phyloP scores from a whole-genome alignment of 805 yeast species.

The Wickerhamomyces queroliae region DNA sequence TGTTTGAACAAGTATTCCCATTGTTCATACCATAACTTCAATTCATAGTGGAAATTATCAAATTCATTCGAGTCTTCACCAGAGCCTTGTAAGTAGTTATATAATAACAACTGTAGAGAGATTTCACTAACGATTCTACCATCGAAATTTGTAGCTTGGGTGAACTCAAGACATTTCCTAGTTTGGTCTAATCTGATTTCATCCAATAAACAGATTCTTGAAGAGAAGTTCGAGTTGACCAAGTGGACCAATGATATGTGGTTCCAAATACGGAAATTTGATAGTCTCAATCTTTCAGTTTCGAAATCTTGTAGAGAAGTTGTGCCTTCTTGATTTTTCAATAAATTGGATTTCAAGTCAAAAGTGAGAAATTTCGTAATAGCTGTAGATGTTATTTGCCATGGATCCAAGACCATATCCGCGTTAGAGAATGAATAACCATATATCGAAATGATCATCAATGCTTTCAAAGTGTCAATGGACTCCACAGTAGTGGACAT shows the following conservation, averaged over 20 bases:
- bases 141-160: constrained; percentile 69
- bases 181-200: constrained; percentile 54
- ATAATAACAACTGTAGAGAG: constrained; percentile 50
- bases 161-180: constrained; percentile 47
- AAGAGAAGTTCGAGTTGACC: constrained; percentile 59
- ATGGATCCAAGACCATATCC: constrained; percentile 54
- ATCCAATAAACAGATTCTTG: constrained; percentile 59
- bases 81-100: constrained; percentile 45
- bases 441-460: constrained; percentile 61
- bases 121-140: constrained; percentile 80
- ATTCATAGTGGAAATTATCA: constrained; percentile 38
- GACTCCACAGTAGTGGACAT: constrained; percentile 35
- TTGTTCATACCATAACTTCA: constrained; percentile 57
- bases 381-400: constrained; percentile 64
- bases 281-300: constrained; percentile 42
- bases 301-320: constrained; percentile 21
- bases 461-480: constrained; percentile 61
- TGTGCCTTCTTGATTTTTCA: constrained; percentile 14
- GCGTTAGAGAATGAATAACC: constrained; percentile 54
- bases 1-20: constrained; percentile 69
- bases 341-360: constrained; percentile 28
- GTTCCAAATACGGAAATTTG: constrained; percentile 64
- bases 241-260: constrained; percentile 64
- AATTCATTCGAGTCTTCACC: constrained; percentile 9
- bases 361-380: constrained; percentile 55